Percentiles rank a stretch among this genome's conserved stretches.
These are phyloP conservation scores for Pterulicium gracile DNA, from an alignment of 1,284 basidiomycete genomes.

Conservation along the genomic window DNA sequence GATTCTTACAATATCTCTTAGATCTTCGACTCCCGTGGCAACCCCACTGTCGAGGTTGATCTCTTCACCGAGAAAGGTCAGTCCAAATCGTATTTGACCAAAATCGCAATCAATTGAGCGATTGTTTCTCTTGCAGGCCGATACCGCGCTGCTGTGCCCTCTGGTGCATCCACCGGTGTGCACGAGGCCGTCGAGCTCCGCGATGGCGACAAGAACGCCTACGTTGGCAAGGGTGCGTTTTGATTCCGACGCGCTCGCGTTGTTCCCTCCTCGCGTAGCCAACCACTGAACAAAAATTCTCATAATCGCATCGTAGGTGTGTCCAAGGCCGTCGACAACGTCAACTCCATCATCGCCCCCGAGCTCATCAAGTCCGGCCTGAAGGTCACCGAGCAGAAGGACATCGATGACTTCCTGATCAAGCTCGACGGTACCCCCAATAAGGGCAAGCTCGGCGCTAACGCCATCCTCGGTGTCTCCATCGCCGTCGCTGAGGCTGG, in stretches of 20 bases:
- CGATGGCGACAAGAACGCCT: conserved; percentile 88
- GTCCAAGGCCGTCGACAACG: conserved; percentile 87
- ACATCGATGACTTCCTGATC: conserved; percentile 97
- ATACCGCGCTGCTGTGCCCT: conserved; percentile 94
- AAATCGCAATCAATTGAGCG: conserved; percentile 7
- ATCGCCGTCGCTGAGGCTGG: conserved; percentile 94
- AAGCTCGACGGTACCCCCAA: conserved; percentile 96
- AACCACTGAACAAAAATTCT: too few relatives aligned
- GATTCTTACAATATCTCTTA: conserved; percentile 30
- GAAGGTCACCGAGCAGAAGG: conserved; percentile 87
- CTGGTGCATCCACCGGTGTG: conserved; percentile 96
- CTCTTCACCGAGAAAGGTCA: conserved; percentile 77
- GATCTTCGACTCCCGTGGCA: conserved; percentile 97
- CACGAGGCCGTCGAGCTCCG: conserved; percentile 99
- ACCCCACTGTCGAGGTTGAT: conserved; percentile 95
- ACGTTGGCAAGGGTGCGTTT: conserved; percentile 84
- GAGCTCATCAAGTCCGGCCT: conserved; percentile 83
- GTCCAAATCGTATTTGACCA: too few relatives aligned
- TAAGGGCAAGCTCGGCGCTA: conserved; percentile 99
- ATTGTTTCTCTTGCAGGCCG: conserved; percentile 44
- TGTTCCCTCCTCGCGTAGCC: too few relatives aligned
- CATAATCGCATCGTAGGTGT: conserved; percentile 51
- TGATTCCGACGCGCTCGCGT: conserved; percentile 5
- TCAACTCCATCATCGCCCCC: conserved; percentile 89
- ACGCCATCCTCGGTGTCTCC: conserved; percentile 98